These are phyloP conservation scores for Mycothermus thermophilus DNA, from an alignment of 495 filamentous ascomycete species.

Conservation along the genomic window DNA sequence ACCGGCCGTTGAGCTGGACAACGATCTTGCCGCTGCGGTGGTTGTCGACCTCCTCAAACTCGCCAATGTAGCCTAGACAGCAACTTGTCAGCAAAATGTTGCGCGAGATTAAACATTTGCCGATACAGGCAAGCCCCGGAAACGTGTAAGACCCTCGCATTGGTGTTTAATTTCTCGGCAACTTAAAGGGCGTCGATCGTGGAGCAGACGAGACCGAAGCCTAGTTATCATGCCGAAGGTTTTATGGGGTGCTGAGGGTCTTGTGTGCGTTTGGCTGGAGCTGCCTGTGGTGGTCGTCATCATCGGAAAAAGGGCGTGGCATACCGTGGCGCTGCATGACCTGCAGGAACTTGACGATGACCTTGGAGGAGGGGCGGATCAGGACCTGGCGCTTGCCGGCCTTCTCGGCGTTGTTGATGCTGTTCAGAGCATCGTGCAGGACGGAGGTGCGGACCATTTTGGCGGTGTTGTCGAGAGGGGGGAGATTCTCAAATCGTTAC, in stretches of 20 bases:
- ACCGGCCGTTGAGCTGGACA: slow-evolving; percentile 83
- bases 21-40: slow-evolving; percentile 98
- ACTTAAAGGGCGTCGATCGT: slow-evolving; percentile 99
- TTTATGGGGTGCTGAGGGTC: slow-evolving; percentile 13
- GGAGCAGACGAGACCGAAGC: slow-evolving; percentile 58
- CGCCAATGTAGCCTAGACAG: slow-evolving; percentile 85
- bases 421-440: slow-evolving; percentile 97
- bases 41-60: slow-evolving; percentile 99
- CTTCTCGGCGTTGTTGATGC: slow-evolving; percentile 99
- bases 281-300: background rate
- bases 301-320: slow-evolving; percentile 22
- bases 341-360: slow-evolving; percentile 96
- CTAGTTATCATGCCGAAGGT: slow-evolving; percentile 99
- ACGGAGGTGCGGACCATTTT: slow-evolving; percentile 98
- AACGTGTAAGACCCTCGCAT: slow-evolving; percentile 86
- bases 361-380: slow-evolving; percentile 93
- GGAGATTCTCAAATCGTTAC: slow-evolving; percentile 68
- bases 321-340: slow-evolving; percentile 99
- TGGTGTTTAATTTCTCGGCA: slow-evolving; percentile 66
- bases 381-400: slow-evolving; percentile 94
- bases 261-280: slow-evolving; percentile 4
- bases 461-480: slow-evolving; percentile 30
- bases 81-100: slow-evolving; percentile 52
- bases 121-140: slow-evolving; percentile 54
- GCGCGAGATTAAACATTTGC: slow-evolving; percentile 82